phyloP scores from a whole-genome alignment of 2,329 filamentous ascomycete species.

The Aspergillus udagawae region DNA sequence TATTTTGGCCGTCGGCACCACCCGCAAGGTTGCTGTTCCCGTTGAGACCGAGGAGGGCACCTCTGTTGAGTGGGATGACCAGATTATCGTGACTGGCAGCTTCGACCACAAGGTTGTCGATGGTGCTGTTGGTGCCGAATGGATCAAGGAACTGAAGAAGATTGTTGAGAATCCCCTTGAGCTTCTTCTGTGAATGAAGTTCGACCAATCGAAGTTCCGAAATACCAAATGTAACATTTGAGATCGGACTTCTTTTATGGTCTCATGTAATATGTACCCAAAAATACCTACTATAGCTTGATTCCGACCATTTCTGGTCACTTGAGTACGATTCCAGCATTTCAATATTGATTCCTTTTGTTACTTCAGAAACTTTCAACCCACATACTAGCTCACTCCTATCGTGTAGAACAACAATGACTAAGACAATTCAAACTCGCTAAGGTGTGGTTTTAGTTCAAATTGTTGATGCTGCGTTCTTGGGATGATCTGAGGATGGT shows the following conservation, averaged over 20 bases:
- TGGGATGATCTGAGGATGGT: no score
- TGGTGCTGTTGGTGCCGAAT: conserved; percentile 92
- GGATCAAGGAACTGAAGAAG: conserved; percentile 96
- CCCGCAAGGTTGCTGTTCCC: conserved; percentile 89
- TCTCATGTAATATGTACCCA: conserved; percentile 35
- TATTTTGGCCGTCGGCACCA: conserved; percentile 92
- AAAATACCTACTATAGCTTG: conserved; percentile 21
- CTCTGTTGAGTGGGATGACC: conserved; percentile 86
- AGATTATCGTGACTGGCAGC: conserved; percentile 90
- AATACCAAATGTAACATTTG: conserved; percentile 12
- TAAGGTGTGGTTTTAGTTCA: background rate
- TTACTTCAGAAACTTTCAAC: background rate
- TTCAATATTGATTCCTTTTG: conserved; percentile 22
- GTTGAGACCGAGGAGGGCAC: conserved; percentile 79
- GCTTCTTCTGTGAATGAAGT: conserved; percentile 69
- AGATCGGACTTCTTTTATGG: conserved; percentile 11
- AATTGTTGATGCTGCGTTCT: background rate
- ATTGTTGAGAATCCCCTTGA: conserved; percentile 95
- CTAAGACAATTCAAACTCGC: background rate
- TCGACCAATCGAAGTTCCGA: conserved; percentile 7
- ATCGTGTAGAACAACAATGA: background rate
- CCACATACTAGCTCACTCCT: background rate
- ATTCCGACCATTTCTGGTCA: conserved; percentile 24
- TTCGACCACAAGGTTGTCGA: conserved; percentile 99
- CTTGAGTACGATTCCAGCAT: conserved; percentile 29